Evolutionary conservation across 345 rosid species (phyloP), one percentile per base, ranked within the genome.

Genomic region (Citrus hindsii): DNA sequence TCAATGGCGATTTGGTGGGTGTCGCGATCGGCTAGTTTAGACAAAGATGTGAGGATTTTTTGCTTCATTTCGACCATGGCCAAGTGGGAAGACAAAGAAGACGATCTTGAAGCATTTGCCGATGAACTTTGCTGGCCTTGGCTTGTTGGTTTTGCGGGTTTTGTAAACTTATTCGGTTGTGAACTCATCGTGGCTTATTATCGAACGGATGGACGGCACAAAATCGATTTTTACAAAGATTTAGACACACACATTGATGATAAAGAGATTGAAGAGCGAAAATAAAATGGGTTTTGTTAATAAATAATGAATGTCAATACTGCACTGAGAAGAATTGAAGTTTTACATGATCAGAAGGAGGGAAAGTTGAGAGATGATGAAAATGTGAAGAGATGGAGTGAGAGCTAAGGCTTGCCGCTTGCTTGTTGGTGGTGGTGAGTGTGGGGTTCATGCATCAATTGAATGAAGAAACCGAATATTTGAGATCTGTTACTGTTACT

Each of bases 31-130:
- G 97, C 89, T 10, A 97, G 94, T 83, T 97, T 97, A 37, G 97
- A 88, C 71, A 94, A 89, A 32, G 92, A 93, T n/a, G 96, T 92
- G 42, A 97, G 83, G 83, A 94, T 91, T 84, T 86, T 84, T 70
- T 97, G 99, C 87, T 97, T 97, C 51, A 87, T 88, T 78, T 97
- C 99, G 27, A 97, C 96, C 98, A 93, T 97, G 63, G 98, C 98
- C 67, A 90, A 87, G 82, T 94, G 98, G 18, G 97, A 84, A 51
- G 98, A 85, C 71, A 92, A 85, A 18, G 98, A 90, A 13, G 94
- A 81, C 40, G 97, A 84, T 79, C 86, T 85, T 5, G 85, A 67
- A 21, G 83, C 48, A 66, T 22, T 66, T 35, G 70, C 28, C 4
- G 70, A 66, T 30, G 67, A 87, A 82, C 79, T 86, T 86, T 40